Evolutionary conservation across 2,329 filamentous ascomycete genomes (phyloP), one percentile per base, ranked within the genome.

Genomic region (Xylariomycetidae sp.): DNA sequence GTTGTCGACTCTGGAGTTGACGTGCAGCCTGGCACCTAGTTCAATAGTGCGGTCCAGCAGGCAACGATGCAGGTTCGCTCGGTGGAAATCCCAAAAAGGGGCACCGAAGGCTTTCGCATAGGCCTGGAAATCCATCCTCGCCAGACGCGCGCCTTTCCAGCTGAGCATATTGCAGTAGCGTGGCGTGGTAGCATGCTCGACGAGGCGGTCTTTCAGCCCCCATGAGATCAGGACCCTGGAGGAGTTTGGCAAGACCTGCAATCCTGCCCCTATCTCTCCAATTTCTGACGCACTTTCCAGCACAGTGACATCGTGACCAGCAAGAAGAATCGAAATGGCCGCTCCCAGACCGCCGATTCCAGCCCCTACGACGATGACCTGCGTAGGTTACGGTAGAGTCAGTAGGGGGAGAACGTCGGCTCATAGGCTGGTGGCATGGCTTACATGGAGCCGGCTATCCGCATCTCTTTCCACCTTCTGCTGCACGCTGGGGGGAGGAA

Each of bases 1-100:
- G 42, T 61, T 53, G 3, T 59, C 52, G 0, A 74, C 65, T 27
- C 61, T 58, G 2, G 65, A 54, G 23, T 61, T 64, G 16, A 63
- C 64, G 12, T 59, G 56, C n/a, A 75, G 42, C 9, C 48, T 51
- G 0, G 61, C 68, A 0, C 72, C 72, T 1, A 76, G 52, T 35
- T 70, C 64, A 4, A 58, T 34, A 4, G 69, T 68, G 22, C 68
- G 50, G 3, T 65, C 56, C 3, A 74, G 44, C 5, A 76, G 53
- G 25, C 60, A 64, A 20, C 52, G 56, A 25, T 75, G 72, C 14
- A 75, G 46, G 38, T 72, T 66, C 3, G 70, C 68, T 8, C 71
- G 63, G 43, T 76, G 71, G 25, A 76, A 74, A 41, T 74, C 70
- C 54, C 67, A 69, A 43, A 73, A 75, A 16, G 60, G 68, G 18